phyloP scores from a whole-genome alignment of 2,329 filamentous ascomycete species.

The Graphilbum sp. region DNA sequence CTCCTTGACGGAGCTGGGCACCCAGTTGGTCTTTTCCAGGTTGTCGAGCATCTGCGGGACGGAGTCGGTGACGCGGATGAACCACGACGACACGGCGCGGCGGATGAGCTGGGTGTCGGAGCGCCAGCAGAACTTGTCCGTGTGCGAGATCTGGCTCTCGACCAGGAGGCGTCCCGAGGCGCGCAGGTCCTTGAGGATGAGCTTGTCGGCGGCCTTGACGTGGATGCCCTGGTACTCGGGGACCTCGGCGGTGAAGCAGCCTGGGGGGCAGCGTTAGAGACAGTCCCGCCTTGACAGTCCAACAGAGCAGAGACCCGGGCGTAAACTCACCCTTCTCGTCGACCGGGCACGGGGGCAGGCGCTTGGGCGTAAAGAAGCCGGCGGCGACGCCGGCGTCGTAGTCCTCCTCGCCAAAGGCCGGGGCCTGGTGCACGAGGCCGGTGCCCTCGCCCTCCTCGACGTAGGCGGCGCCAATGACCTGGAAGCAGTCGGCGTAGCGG shows the following conservation, averaged over 20 bases:
- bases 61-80: slow-evolving; percentile 71
- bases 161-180: slow-evolving; percentile 59
- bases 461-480: slow-evolving; percentile 67
- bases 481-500: slow-evolving; percentile 74
- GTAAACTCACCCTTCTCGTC: slow-evolving; percentile 40
- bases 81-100: slow-evolving; percentile 85
- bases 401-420: slow-evolving; percentile 92
- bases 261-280: background rate
- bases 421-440: slow-evolving; percentile 85
- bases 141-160: slow-evolving; percentile 78
- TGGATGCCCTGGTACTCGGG: slow-evolving; percentile 72
- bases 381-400: slow-evolving; percentile 65
- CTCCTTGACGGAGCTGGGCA: slow-evolving; percentile 79
- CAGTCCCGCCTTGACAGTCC: no score
- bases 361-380: slow-evolving; percentile 61
- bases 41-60: slow-evolving; percentile 82
- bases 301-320: no score
- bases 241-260: slow-evolving; percentile 62
- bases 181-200: slow-evolving; percentile 82
- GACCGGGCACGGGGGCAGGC: slow-evolving; percentile 80
- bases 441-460: slow-evolving; percentile 84
- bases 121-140: slow-evolving; percentile 84
- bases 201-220: slow-evolving; percentile 84
- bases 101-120: slow-evolving; percentile 95
- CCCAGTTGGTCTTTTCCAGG: slow-evolving; percentile 82